Evolutionary conservation across 192 early-diverging fungal species (phyloP).

Genomic region (Podila minutissima): DNA sequence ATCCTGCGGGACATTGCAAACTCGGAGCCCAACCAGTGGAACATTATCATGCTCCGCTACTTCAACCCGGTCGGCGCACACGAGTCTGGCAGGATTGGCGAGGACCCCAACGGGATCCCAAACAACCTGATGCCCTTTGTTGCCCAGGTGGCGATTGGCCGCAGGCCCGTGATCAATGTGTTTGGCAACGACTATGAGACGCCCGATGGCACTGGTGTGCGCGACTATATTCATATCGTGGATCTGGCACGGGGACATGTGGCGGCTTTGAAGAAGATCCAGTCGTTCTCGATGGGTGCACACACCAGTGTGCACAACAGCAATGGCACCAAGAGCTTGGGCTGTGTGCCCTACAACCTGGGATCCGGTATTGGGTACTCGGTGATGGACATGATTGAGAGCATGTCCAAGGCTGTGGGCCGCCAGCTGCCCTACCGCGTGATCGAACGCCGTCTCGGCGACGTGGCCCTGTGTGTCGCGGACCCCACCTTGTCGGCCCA

Average conservation of each 20-base stretch:
- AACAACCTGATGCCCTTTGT: constrained; percentile 95
- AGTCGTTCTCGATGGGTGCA: constrained; percentile 8
- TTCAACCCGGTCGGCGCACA: constrained; percentile 98
- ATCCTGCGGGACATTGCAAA: constrained; percentile 79
- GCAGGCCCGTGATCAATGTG: constrained; percentile 80
- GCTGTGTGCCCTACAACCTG: constrained; percentile 85
- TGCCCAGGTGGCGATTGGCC: constrained; percentile 89
- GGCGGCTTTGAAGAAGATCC: constrained; percentile 80
- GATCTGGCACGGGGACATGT: constrained; percentile 92
- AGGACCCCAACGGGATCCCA: constrained; percentile 85
- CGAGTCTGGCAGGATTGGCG: constrained; percentile 88
- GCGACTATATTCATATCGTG: constrained; percentile 95
- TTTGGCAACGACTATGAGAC: constrained; percentile 96
- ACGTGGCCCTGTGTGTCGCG: constrained; percentile 88
- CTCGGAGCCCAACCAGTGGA: constrained; percentile 64
- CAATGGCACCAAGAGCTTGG: constrained; percentile 44
- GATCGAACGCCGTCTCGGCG: constrained; percentile 77
- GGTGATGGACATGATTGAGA: constrained; percentile 81
- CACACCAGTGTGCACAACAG: too few relatives aligned
- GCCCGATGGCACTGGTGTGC: constrained; percentile 85
- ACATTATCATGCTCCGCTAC: constrained; percentile 79
- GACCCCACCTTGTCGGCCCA: constrained; percentile 60
- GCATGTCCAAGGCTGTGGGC: constrained; percentile 84
- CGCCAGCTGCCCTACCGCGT: constrained; percentile 79
- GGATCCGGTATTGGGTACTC: constrained; percentile 92